These are phyloP conservation scores for Penicillium longicatenatum DNA, from an alignment of 495 filamentous ascomycete species.

Conservation along the genomic window DNA sequence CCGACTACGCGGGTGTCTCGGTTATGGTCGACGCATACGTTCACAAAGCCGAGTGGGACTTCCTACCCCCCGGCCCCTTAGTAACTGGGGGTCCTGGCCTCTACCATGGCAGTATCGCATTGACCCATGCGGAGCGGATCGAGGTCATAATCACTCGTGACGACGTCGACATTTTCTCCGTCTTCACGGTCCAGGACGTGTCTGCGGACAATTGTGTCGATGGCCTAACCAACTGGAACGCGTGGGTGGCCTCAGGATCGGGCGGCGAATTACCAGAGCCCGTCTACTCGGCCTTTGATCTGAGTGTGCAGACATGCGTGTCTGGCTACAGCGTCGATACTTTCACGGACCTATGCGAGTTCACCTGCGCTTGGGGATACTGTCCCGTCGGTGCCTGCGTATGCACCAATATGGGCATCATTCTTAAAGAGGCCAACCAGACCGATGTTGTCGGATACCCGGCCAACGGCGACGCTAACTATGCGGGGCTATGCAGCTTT, in stretches of 20 bases:
- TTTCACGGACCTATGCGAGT: neutral
- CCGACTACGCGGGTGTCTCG: neutral
- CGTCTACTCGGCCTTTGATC: too few relatives aligned
- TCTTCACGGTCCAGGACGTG: too few relatives aligned
- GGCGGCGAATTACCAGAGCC: too few relatives aligned
- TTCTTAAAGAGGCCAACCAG: neutral
- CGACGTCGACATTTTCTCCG: too few relatives aligned
- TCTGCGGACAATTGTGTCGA: too few relatives aligned
- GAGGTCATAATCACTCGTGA: too few relatives aligned
- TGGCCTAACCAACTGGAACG: too few relatives aligned
- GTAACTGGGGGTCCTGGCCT: neutral
- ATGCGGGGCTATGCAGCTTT: too few relatives aligned
- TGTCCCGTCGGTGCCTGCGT: neutral
- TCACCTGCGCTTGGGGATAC: neutral
- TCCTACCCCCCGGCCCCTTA: neutral
- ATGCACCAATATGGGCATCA: neutral
- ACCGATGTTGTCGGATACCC: neutral
- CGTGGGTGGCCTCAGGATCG: too few relatives aligned
- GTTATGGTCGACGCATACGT: neutral
- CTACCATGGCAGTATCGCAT: neutral
- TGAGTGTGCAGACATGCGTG: too few relatives aligned
- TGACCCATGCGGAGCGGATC: neutral
- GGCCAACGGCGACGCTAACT: too few relatives aligned
- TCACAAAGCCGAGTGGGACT: neutral
- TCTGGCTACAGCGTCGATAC: neutral